phyloP scores from a whole-genome alignment of 2,329 filamentous ascomycete genomes.

The Pseudogymnoascus sp. region DNA sequence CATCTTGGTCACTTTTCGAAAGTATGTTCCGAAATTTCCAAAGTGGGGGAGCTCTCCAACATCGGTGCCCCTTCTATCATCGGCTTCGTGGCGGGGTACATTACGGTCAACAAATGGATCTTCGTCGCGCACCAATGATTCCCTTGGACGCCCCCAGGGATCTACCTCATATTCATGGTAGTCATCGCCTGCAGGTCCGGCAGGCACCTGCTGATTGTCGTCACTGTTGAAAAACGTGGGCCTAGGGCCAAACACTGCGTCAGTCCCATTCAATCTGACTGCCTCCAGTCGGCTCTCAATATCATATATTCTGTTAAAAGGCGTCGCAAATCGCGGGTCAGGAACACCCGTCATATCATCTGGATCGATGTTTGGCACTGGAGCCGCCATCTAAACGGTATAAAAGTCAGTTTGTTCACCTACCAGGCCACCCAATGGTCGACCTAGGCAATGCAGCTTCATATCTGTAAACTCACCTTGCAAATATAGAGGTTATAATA shows the following conservation, averaged over 20 bases:
- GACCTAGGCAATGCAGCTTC: neutral
- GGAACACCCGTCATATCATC: neutral
- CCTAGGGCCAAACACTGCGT: neutral
- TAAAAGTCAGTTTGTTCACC: neutral
- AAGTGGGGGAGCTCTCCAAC: neutral
- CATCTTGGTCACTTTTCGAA: neutral
- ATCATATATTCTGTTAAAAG: neutral
- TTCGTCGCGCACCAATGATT: neutral
- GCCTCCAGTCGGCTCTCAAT: neutral
- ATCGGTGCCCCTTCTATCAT: neutral
- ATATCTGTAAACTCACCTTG: neutral
- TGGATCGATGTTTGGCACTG: neutral
- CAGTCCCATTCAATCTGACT: neutral
- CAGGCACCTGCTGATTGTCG: neutral
- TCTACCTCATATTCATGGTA: neutral
- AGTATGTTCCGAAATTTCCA: neutral
- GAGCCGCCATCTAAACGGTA: neutral
- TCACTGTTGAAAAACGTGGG: neutral
- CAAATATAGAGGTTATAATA: constrained; percentile 4
- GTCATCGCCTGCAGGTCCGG: neutral
- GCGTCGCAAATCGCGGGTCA: neutral
- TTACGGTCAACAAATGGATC: neutral
- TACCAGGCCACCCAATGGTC: too few species aligned
- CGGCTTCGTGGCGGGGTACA: neutral
- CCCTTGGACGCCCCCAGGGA: neutral